Evolutionary conservation across 2,329 filamentous ascomycete genomes (phyloP).

Genomic region (Monosporascus cannonballus): DNA sequence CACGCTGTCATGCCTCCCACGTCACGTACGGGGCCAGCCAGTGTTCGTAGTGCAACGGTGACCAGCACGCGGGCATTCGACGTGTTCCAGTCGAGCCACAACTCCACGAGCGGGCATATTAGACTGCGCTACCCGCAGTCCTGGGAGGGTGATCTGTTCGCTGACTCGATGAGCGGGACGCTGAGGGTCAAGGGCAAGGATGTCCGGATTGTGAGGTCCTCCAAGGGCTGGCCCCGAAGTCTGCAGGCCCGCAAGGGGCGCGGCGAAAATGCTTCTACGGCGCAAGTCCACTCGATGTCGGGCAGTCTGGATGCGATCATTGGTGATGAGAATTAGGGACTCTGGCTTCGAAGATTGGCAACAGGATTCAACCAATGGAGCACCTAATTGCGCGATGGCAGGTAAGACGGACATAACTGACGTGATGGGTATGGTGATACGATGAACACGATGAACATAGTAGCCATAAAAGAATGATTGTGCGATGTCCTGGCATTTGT

Average conservation of each 20-base stretch:
- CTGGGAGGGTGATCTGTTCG: constrained; percentile 42
- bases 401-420: background rate
- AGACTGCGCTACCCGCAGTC: constrained; percentile 38
- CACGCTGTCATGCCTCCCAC: too few species aligned
- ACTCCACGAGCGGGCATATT: constrained; percentile 37
- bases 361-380: too few species aligned
- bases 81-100: constrained; percentile 35
- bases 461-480: too few species aligned
- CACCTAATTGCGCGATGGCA: background rate
- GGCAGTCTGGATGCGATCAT: constrained; percentile 22
- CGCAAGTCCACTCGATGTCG: constrained; percentile 26
- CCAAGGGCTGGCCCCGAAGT: constrained; percentile 27
- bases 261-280: constrained; percentile 25
- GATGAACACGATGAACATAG: background rate
- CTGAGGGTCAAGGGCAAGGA: constrained; percentile 36
- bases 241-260: constrained; percentile 36
- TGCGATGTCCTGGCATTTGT: constrained; percentile 8
- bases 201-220: constrained; percentile 31
- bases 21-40: too few species aligned
- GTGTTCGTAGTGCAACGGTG: background rate
- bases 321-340: constrained; percentile 13
- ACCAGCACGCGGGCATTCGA: constrained; percentile 21
- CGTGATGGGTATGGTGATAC: background rate
- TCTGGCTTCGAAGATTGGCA: too few species aligned
- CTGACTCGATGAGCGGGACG: constrained; percentile 34